Evolutionary conservation across 2,329 filamentous ascomycete species (phyloP).

Genomic region (Neonectria punicea): DNA sequence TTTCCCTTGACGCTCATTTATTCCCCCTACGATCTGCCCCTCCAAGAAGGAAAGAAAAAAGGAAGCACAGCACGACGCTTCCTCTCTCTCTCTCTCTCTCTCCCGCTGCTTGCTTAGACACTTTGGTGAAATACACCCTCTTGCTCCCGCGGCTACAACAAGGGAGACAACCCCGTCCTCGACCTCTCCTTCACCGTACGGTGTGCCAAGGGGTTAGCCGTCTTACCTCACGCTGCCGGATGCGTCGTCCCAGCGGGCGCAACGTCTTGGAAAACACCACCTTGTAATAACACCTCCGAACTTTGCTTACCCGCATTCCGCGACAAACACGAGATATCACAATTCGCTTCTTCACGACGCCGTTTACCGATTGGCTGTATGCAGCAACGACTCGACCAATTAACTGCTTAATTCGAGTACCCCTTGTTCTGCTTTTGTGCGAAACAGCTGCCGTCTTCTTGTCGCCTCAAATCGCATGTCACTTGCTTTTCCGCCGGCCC

Average conservation of each 20-base stretch:
- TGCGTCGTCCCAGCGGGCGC: slow-evolving; percentile 26
- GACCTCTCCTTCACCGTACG: slow-evolving; percentile 16
- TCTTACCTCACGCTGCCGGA: slow-evolving; percentile 23
- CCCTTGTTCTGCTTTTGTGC: slow-evolving; percentile 14
- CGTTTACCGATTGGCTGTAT: slow-evolving; percentile 8
- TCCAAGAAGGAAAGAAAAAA: background rate
- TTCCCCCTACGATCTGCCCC: background rate
- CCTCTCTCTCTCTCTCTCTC: background rate
- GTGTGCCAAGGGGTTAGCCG: slow-evolving; percentile 29
- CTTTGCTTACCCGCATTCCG: background rate
- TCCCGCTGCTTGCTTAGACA: background rate
- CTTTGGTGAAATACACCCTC: background rate
- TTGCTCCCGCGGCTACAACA: background rate
- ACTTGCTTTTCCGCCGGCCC: background rate
- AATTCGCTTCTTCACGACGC: slow-evolving; percentile 8
- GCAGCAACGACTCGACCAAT: background rate
- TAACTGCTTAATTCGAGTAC: slow-evolving; percentile 1
- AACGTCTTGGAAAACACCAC: slow-evolving; percentile 6
- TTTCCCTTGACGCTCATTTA: background rate
- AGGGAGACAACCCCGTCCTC: slow-evolving; percentile 14
- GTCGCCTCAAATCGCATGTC: background rate
- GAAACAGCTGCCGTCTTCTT: background rate
- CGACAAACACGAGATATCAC: slow-evolving; percentile 13
- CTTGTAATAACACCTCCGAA: slow-evolving; percentile 11
- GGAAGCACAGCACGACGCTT: background rate